Evolutionary conservation across 495 filamentous ascomycete species (phyloP).

Genomic region (Delitschia confertaspora): DNA sequence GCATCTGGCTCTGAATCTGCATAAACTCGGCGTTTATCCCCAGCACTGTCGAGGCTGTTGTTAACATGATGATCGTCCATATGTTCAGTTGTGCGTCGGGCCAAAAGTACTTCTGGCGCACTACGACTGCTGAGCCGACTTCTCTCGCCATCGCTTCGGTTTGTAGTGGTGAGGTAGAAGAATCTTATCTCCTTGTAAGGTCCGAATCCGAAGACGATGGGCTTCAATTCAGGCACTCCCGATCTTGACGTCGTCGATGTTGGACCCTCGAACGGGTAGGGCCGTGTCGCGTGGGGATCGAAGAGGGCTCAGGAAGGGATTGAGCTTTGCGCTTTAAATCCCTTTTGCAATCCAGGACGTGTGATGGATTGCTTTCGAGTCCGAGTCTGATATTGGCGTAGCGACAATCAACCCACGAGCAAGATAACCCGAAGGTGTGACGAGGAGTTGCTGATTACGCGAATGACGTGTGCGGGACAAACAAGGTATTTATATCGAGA

Average conservation of each 20-base stretch:
- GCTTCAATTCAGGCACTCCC: neutral
- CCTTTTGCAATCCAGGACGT: too few species aligned
- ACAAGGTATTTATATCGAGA: too few species aligned
- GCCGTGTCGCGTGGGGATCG: neutral
- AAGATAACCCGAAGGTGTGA: too few species aligned
- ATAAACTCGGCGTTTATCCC: constrained; percentile 86
- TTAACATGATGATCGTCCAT: constrained; percentile 83
- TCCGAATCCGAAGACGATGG: neutral
- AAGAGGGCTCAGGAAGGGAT: neutral
- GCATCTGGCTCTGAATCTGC: constrained; percentile 61
- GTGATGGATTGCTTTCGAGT: too few species aligned
- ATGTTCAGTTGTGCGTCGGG: constrained; percentile 86
- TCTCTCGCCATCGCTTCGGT: neutral
- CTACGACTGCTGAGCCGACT: constrained; percentile 26
- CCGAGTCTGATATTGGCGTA: too few species aligned
- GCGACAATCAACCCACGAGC: too few species aligned
- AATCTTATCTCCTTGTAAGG: neutral
- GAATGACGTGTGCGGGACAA: too few species aligned
- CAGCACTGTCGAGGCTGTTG: constrained; percentile 65
- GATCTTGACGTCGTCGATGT: neutral
- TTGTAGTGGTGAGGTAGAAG: neutral
- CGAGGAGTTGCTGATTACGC: too few species aligned
- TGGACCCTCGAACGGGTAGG: neutral
- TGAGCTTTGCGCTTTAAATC: neutral
- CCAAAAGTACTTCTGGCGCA: constrained; percentile 74